Conservation (phyloP, 2,329 filamentous ascomycete species). For the Aspergillus novoparasiticus region DNA sequence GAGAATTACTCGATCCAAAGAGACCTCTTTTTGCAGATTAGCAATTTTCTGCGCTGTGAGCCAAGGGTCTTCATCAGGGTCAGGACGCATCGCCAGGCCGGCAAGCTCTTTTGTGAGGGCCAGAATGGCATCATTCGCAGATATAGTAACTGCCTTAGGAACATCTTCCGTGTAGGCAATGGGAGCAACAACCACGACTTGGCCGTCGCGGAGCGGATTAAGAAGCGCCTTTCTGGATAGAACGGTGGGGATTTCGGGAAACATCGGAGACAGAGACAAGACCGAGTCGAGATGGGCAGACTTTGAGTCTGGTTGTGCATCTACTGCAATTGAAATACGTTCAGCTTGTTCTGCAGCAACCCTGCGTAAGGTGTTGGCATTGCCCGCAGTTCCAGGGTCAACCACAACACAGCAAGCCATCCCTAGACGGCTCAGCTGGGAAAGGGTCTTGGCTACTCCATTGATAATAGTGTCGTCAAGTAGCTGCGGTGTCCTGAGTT, state of each 20-base stretch:
- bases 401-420: slow-evolving; percentile 81
- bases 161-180: slow-evolving; percentile 61
- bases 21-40: slow-evolving; percentile 55
- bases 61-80: slow-evolving; percentile 48
- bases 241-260: slow-evolving; percentile 38
- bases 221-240: slow-evolving; percentile 59
- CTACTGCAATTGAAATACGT: slow-evolving; percentile 74
- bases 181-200: slow-evolving; percentile 70
- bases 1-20: slow-evolving; percentile 82
- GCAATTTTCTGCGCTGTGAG: slow-evolving; percentile 42
- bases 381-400: slow-evolving; percentile 61
- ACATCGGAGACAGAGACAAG: slow-evolving; percentile 42
- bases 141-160: slow-evolving; percentile 51
- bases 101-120: slow-evolving; percentile 76
- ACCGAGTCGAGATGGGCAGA: slow-evolving; percentile 68
- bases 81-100: slow-evolving; percentile 59
- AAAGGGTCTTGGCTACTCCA: slow-evolving; percentile 80
- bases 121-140: slow-evolving; percentile 68
- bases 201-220: slow-evolving; percentile 66
- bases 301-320: slow-evolving; percentile 67
- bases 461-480: slow-evolving; percentile 69
- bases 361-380: slow-evolving; percentile 43
- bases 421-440: slow-evolving; percentile 79
- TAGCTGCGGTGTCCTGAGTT: slow-evolving; percentile 73
- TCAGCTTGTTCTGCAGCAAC: slow-evolving; percentile 65